Base-by-base conservation (phyloP, 805 yeast genomes). In the Hanseniaspora occidentalis region DNA sequence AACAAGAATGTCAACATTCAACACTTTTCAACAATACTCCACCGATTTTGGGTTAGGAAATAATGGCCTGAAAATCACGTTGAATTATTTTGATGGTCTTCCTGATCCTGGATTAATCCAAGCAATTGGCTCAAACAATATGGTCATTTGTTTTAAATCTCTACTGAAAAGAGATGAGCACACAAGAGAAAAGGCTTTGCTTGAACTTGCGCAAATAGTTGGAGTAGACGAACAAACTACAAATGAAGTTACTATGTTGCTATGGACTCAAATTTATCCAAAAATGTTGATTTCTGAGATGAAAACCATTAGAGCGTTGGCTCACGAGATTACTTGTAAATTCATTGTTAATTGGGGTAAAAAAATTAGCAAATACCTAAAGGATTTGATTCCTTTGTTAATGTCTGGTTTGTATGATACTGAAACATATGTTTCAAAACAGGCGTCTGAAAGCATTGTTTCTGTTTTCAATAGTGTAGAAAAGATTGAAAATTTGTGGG, bases 231-330 rank as follows among this genome's bases (percentile, higher is more conserved):
- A 56, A 2, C 51, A 52, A 14, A 38, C 64, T 13, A 53, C 65
- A n/a, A 78, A 79, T 45, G 82, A 77, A 40, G 50, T 73, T 20
- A 69, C 71, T 16, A 57, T 70, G n/a, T 68, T 66, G 39, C 70
- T 77, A 27, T 84, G 84, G 94, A 67, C 84, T 36, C 95, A 85
- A 56, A 48, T 84, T 17, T 89, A 84, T 51, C 80, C 96, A 0
- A 84, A 85, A 51, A 61, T 88, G 22, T 69, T 92, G 2, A 66
- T 80, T 5, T 92, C 83, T 45, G 74, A 73, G 40, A 76, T 88
- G 2, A 74, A 79, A 47, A 60, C 62, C 11, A 82, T 85, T 1
- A 67, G 96, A 42, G 43, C 61, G 7, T 53, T 67, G 16, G 57
- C 85, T 3, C 95, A 85, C 52, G 74, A 71, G 43, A 65, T 77